A percentile compares a stretch with the other conserved stretches of the same genome.
phyloP scores from a whole-genome alignment of 2,329 filamentous ascomycete genomes.

The Neophaeococcomyces aloes region DNA sequence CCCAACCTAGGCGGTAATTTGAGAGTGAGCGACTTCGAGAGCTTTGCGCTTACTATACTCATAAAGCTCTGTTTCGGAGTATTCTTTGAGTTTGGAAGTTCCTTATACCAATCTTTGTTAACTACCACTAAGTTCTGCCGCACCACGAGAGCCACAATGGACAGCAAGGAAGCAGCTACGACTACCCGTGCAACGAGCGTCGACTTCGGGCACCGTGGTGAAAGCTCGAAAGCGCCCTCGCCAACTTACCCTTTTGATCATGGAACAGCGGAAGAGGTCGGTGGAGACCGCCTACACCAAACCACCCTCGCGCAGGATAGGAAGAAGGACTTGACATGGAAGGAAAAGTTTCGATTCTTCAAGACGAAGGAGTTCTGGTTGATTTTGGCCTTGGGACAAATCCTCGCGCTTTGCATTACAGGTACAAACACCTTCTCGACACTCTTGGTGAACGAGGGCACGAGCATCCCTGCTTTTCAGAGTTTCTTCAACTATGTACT shows the following conservation, averaged over 20 bases:
- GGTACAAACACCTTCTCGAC: conserved; percentile 82
- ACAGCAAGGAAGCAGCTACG: conserved; percentile 10
- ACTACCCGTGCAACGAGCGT: conserved; percentile 15
- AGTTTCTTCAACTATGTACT: conserved; percentile 90
- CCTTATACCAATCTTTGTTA: conserved; percentile 6
- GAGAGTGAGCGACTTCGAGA: conserved; percentile 45
- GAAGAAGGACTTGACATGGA: conserved; percentile 36
- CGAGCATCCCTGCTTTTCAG: conserved; percentile 88
- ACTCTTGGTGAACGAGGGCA: conserved; percentile 57
- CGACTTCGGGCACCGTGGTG: conserved; percentile 14
- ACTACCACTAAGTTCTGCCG: conserved; percentile 5
- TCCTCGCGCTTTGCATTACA: conserved; percentile 81
- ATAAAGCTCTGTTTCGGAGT: conserved; percentile 35
- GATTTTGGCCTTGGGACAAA: conserved; percentile 68
- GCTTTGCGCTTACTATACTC: conserved; percentile 45
- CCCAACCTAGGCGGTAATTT: conserved; percentile 9
- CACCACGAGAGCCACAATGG: conserved; percentile 12
- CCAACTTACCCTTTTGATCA: conserved; percentile 20
- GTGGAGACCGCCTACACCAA: conserved; percentile 20
- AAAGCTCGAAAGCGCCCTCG: conserved; percentile 11
- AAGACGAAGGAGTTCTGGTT: conserved; percentile 80
- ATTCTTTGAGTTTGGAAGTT: conserved; percentile 22
- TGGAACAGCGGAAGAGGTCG: conserved; percentile 28
- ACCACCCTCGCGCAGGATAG: conserved; percentile 29
- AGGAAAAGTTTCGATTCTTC: conserved; percentile 53